These are phyloP conservation scores for Teunomyces panamensis DNA, from an alignment of 805 yeast species.

Conservation along the genomic window DNA sequence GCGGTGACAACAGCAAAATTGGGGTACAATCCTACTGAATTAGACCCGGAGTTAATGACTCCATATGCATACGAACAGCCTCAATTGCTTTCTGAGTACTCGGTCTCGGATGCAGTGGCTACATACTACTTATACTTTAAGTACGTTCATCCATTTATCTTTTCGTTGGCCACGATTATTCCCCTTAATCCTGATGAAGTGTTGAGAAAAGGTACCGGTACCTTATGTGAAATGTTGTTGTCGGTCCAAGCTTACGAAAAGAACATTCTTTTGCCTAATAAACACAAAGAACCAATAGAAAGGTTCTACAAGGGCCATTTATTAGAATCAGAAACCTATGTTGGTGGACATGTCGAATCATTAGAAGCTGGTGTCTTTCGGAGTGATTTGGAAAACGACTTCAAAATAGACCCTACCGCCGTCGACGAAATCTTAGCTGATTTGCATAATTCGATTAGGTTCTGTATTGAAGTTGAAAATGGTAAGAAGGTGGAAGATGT, in stretches of 20 bases:
- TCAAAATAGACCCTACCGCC: slow-evolving; percentile 76
- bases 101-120: slow-evolving; percentile 99
- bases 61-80: slow-evolving; percentile 96
- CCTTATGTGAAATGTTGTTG: slow-evolving; percentile 94
- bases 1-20: slow-evolving; percentile 95
- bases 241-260: slow-evolving; percentile 92
- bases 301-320: slow-evolving; percentile 93
- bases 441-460: slow-evolving; percentile 71
- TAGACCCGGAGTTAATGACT: slow-evolving; percentile 97
- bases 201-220: slow-evolving; percentile 95
- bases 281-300: slow-evolving; percentile 91
- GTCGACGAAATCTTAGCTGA: slow-evolving; percentile 75
- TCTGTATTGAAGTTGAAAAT: slow-evolving; percentile 81
- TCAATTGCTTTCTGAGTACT: slow-evolving; percentile 88
- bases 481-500: slow-evolving; percentile 72
- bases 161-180: slow-evolving; percentile 91
- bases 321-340: slow-evolving; percentile 92
- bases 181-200: slow-evolving; percentile 97
- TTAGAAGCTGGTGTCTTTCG: slow-evolving; percentile 97
- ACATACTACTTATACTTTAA: slow-evolving; percentile 94
- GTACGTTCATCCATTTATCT: slow-evolving; percentile 95
- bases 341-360: slow-evolving; percentile 98
- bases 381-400: slow-evolving; percentile 75
- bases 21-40: slow-evolving; percentile 94
- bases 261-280: slow-evolving; percentile 81